Conservation (phyloP, 2,329 filamentous ascomycete species). For the Pestalotiopsis fici region DNA sequence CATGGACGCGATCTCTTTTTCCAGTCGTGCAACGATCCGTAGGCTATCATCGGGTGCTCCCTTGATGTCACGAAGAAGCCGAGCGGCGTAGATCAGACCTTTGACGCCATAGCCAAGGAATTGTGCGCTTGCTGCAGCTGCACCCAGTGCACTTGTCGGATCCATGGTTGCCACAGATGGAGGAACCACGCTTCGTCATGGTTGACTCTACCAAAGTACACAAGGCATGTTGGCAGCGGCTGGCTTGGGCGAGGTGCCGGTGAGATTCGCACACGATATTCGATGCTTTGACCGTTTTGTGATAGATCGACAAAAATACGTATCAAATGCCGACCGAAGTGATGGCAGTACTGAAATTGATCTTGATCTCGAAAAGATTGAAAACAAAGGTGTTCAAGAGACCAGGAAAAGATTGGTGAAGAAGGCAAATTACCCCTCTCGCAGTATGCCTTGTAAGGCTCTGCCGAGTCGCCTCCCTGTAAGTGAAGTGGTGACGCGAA, state of each 20-base stretch:
- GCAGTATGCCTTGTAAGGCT: background rate
- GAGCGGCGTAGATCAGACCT: background rate
- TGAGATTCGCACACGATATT: too few species aligned
- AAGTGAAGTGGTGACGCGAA: background rate
- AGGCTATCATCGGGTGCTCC: background rate
- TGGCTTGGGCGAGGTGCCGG: too few species aligned
- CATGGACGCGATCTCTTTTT: background rate
- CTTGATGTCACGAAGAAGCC: background rate
- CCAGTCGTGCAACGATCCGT: background rate
- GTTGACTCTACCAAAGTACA: background rate
- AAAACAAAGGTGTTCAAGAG: too few species aligned
- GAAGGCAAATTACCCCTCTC: too few species aligned
- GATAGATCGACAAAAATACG: too few species aligned
- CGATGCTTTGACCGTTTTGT: too few species aligned
- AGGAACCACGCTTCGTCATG: background rate
- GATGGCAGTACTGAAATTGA: too few species aligned
- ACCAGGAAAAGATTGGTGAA: too few species aligned
- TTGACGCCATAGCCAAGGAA: background rate
- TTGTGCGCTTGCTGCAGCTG: background rate
- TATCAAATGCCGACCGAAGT: too few species aligned
- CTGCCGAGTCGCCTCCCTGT: background rate
- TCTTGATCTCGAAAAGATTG: too few species aligned
- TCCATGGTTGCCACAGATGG: background rate
- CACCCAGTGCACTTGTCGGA: background rate
- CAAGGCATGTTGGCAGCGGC: background rate